Evolutionary conservation across 805 yeast genomes (phyloP).

Genomic region (Lipomyces orientalis): DNA sequence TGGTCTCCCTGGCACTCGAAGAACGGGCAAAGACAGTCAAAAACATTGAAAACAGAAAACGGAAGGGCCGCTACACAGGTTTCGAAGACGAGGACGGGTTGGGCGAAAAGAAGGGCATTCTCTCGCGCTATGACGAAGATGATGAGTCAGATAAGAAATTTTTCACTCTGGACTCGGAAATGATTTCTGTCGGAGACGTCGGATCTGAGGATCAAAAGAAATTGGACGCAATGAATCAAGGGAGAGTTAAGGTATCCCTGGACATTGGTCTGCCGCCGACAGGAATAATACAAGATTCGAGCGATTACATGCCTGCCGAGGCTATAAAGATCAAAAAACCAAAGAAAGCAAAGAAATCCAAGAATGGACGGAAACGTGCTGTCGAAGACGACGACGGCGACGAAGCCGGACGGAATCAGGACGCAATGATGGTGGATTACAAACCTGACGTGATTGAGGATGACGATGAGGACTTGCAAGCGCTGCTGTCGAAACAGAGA

Average conservation of each 20-base stretch:
- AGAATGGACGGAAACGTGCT: slow-evolving; percentile 45
- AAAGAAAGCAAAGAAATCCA: slow-evolving; percentile 51
- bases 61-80: slow-evolving; percentile 33
- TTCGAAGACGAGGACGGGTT: slow-evolving; percentile 40
- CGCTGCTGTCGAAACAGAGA: slow-evolving; percentile 42
- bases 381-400: slow-evolving; percentile 43
- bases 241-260: slow-evolving; percentile 39
- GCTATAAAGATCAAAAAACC: slow-evolving; percentile 51
- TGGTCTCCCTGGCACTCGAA: slow-evolving; percentile 52
- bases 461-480: slow-evolving; percentile 50
- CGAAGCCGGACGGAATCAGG: slow-evolving; percentile 41
- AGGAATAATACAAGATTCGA: slow-evolving; percentile 36
- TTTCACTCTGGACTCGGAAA: slow-evolving; percentile 32
- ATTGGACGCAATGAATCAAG: slow-evolving; percentile 15
- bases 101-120: slow-evolving; percentile 35
- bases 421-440: slow-evolving; percentile 47
- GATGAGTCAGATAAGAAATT: slow-evolving; percentile 36
- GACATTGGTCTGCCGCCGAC: slow-evolving; percentile 33
- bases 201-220: slow-evolving; percentile 20
- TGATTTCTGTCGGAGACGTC: slow-evolving; percentile 16
- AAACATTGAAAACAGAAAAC: slow-evolving; percentile 35
- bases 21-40: slow-evolving; percentile 45
- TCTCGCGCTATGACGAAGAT: slow-evolving; percentile 41
- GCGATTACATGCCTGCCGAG: slow-evolving; percentile 44
- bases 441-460: slow-evolving; percentile 40